Percentiles rank a stretch among this genome's conserved stretches.
These are phyloP conservation scores for Boletus sp. DNA, from an alignment of 768 basidiomycete genomes.

Conservation along the genomic window DNA sequence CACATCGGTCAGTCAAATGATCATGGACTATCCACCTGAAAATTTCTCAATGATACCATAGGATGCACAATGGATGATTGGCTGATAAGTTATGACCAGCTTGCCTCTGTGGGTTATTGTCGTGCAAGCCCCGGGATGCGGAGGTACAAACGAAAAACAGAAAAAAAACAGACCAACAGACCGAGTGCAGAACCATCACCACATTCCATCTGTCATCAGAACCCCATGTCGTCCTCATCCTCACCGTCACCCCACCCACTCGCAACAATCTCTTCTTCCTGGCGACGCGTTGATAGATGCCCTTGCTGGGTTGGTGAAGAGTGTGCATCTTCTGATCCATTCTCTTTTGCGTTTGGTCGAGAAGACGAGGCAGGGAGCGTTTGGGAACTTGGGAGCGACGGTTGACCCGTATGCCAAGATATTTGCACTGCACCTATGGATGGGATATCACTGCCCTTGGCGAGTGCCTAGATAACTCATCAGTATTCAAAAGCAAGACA, in stretches of 20 bases:
- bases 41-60: not conserved
- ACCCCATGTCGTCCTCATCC: slow-evolving; percentile 74
- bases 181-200: slow-evolving; percentile 1
- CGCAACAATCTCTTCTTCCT: slow-evolving; percentile 61
- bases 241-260: slow-evolving; percentile 68
- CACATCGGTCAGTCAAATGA: not conserved
- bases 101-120: slow-evolving; percentile 9
- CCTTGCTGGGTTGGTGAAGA: slow-evolving; percentile 14
- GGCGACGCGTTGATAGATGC: slow-evolving; percentile 32
- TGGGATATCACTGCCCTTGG: slow-evolving; percentile 68
- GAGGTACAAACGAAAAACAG: slow-evolving; percentile 14
- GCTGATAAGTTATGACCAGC: slow-evolving; percentile 12
- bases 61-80: not conserved
- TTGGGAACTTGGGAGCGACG: slow-evolving; percentile 17
- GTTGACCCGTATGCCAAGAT: slow-evolving; percentile 55
- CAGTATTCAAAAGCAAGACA: slow-evolving; percentile 1
- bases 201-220: slow-evolving; percentile 31
- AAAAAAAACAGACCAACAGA: not conserved
- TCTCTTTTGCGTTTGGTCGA: slow-evolving; percentile 21
- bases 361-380: slow-evolving; percentile 18
- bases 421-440: slow-evolving; percentile 62
- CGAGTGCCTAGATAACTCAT: slow-evolving; percentile 51
- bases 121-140: slow-evolving; percentile 9
- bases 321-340: slow-evolving; percentile 25
- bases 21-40: not conserved